A percentile compares a stretch with the other conserved stretches of the same genome.
Conservation (phyloP, 805 yeast species). For the Saccharomycopsis sp. region DNA sequence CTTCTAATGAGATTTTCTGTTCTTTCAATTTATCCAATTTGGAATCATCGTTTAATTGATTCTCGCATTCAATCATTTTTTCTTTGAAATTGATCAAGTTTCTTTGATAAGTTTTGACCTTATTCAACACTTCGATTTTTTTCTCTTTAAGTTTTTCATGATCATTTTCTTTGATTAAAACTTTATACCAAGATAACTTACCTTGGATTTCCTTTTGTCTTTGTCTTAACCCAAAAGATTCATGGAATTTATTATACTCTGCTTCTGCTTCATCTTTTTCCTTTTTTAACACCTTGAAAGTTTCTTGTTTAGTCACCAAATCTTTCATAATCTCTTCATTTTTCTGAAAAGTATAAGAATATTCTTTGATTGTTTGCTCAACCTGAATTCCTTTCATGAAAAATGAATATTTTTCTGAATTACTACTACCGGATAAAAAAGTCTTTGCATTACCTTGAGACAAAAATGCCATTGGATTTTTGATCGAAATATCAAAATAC, state of each 20-base stretch:
- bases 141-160: slow-evolving; percentile 22
- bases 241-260: slow-evolving; percentile 29
- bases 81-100: slow-evolving; percentile 2
- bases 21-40: not conserved
- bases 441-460: slow-evolving; percentile 93
- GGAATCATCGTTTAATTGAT: not conserved
- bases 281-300: slow-evolving; percentile 29
- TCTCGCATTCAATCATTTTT: slow-evolving; percentile 9
- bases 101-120: slow-evolving; percentile 19
- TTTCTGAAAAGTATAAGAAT: slow-evolving; percentile 31
- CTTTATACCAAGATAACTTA: slow-evolving; percentile 39
- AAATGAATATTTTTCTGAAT: slow-evolving; percentile 58
- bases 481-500: slow-evolving; percentile 67
- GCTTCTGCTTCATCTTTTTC: slow-evolving; percentile 34
- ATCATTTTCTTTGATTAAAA: too few species aligned
- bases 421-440: slow-evolving; percentile 72
- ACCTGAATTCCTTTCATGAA: slow-evolving; percentile 76
- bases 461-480: slow-evolving; percentile 83
- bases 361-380: slow-evolving; percentile 49
- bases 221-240: slow-evolving; percentile 31
- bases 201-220: slow-evolving; percentile 34
- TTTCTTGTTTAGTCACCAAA: slow-evolving; percentile 30
- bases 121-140: slow-evolving; percentile 1
- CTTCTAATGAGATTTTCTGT: slow-evolving; percentile 2
- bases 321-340: slow-evolving; percentile 28